phyloP scores from a whole-genome alignment of 1,139 yeast species.

The Candida sp. region DNA sequence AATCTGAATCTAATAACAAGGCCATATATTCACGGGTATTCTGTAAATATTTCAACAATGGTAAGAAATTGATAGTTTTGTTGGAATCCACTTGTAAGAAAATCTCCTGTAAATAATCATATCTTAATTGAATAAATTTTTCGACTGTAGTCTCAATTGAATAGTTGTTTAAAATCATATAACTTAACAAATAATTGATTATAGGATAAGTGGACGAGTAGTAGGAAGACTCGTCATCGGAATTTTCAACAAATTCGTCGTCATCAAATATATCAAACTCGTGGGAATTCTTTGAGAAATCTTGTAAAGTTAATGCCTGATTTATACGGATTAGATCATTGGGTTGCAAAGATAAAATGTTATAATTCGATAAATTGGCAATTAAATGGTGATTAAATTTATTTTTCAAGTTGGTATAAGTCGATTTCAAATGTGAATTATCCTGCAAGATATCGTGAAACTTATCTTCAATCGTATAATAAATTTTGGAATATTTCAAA shows the following conservation, averaged over 20 bases:
- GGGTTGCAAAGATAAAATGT: slow-evolving; percentile 6
- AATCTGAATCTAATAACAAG: slow-evolving; percentile 20
- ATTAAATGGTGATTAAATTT: slow-evolving; percentile 24
- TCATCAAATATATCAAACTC: slow-evolving; percentile 17
- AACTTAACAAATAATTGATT: slow-evolving; percentile 31
- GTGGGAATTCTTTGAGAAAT: slow-evolving; percentile 2
- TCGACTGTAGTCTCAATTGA: slow-evolving; percentile 16
- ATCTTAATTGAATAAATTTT: slow-evolving; percentile 24
- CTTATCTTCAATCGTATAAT: slow-evolving; percentile 24
- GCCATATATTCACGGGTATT: slow-evolving; percentile 28
- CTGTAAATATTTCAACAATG: slow-evolving; percentile 30
- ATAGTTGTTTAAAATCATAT: slow-evolving; percentile 23
- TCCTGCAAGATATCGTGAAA: slow-evolving; percentile 19
- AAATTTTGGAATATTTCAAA: slow-evolving; percentile 34
- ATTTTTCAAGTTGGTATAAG: slow-evolving; percentile 19
- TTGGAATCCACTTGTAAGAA: slow-evolving; percentile 8
- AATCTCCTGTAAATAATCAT: slow-evolving; percentile 14
- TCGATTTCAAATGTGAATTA: slow-evolving; percentile 13
- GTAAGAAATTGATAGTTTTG: slow-evolving; percentile 20
- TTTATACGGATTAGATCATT: background rate
- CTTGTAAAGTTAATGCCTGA: slow-evolving; percentile 1
- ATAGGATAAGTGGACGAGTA: slow-evolving; percentile 25
- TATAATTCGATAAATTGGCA: slow-evolving; percentile 22
- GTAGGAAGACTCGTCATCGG: slow-evolving; percentile 13
- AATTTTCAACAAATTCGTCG: slow-evolving; percentile 11